Percentiles rank a stretch among this genome's conserved stretches.
These are phyloP conservation scores for Erodium texanum DNA, from an alignment of 441 rosid genomes.

Conservation along the genomic window DNA sequence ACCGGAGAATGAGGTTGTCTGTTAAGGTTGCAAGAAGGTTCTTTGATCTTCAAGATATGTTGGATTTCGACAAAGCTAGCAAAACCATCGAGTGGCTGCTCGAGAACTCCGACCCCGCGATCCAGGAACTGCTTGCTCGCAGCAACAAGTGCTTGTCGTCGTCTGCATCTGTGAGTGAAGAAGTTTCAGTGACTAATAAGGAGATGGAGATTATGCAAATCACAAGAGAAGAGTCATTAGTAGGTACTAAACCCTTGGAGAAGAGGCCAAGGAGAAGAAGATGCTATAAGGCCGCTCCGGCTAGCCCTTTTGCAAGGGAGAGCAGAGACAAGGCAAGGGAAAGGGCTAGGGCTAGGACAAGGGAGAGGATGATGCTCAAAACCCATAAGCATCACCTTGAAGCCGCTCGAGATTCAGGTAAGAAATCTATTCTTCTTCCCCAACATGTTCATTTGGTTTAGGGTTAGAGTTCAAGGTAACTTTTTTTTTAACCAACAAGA, in stretches of 20 bases:
- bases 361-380: slow-evolving; percentile 24
- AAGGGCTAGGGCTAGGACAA: slow-evolving; percentile 69
- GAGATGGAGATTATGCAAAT: slow-evolving; percentile 8
- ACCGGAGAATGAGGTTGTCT: slow-evolving; percentile 84
- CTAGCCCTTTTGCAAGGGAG: slow-evolving; percentile 32
- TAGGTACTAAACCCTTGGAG: slow-evolving; percentile 10
- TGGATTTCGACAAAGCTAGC: slow-evolving; percentile 76
- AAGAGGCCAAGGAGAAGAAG: slow-evolving; percentile 34
- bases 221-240: too few relatives aligned
- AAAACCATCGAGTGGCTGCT: slow-evolving; percentile 88
- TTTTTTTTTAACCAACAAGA: too few relatives aligned
- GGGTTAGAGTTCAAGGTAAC: too few relatives aligned
- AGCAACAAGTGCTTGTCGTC: too few relatives aligned
- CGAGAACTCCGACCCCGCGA: slow-evolving; percentile 45
- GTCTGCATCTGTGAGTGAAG: too few relatives aligned
- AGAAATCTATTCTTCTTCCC: too few relatives aligned
- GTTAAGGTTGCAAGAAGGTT: slow-evolving; percentile 72
- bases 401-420: too few relatives aligned
- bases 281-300: not conserved
- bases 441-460: not conserved
- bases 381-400: too few relatives aligned
- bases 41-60: slow-evolving; percentile 78
- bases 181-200: slow-evolving; percentile 17
- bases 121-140: slow-evolving; percentile 27
- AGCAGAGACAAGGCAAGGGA: slow-evolving; percentile 62